phyloP scores from a whole-genome alignment of 495 filamentous ascomycete genomes.

The Penicillium coffeae region DNA sequence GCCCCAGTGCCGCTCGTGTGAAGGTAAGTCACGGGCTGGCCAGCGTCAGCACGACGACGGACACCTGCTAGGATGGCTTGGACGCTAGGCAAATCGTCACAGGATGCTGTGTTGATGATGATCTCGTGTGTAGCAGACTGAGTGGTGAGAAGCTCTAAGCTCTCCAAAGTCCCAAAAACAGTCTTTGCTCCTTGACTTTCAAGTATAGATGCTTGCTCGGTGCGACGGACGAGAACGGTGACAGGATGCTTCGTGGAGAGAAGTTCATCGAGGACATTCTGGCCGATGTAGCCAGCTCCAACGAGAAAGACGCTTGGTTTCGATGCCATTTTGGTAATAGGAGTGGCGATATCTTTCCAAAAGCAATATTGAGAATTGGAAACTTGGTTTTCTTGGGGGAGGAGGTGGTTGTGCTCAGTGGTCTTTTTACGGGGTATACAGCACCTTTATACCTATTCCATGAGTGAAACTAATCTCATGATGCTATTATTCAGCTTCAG shows the following conservation, averaged over 20 bases:
- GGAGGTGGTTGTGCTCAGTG: no score
- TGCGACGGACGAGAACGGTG: constrained; percentile 28
- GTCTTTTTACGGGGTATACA: no score
- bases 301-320: constrained; percentile 26
- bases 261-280: constrained; percentile 33
- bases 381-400: no score
- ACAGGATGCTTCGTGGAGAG: constrained; percentile 28
- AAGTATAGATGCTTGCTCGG: constrained; percentile 16
- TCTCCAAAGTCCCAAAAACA: constrained; percentile 26
- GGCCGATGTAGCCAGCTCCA: constrained; percentile 39
- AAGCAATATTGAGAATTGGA: no score
- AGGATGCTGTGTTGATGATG: constrained; percentile 35
- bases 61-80: constrained; percentile 33
- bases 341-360: no score
- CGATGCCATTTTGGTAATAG: neutral
- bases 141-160: constrained; percentile 25
- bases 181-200: constrained; percentile 15
- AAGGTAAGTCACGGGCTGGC: constrained; percentile 31
- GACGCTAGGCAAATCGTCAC: constrained; percentile 32
- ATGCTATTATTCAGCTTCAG: no score
- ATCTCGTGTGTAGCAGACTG: constrained; percentile 27
- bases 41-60: constrained; percentile 20
- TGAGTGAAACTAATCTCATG: no score
- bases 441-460: no score
- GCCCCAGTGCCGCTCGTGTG: constrained; percentile 34